Percentiles rank a stretch among this genome's conserved stretches.
These are phyloP conservation scores for Talaromyces pinophilus DNA, from an alignment of 2,329 filamentous ascomycete genomes.

Conservation along the genomic window DNA sequence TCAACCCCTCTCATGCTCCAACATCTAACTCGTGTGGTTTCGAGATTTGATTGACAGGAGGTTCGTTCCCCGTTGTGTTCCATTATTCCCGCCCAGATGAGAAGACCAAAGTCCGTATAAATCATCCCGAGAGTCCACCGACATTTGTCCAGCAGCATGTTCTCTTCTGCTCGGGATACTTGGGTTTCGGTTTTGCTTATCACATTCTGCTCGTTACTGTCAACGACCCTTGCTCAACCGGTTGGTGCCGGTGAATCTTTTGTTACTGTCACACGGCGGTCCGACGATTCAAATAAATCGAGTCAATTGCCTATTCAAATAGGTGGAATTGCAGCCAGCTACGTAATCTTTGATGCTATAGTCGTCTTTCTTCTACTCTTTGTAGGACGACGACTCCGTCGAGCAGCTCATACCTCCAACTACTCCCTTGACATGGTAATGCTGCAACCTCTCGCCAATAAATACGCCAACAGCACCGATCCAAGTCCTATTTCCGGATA, in stretches of 20 bases:
- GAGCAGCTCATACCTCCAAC: constrained; percentile 55
- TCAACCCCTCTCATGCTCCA: constrained; percentile 7
- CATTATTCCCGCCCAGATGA: constrained; percentile 16
- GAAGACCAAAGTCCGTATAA: constrained; percentile 9
- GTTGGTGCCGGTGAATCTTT: neutral
- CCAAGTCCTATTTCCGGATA: constrained; percentile 38
- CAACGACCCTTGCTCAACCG: constrained; percentile 3
- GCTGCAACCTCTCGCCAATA: constrained; percentile 46
- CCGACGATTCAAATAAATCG: constrained; percentile 48
- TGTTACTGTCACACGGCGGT: neutral
- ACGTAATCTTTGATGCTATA: constrained; percentile 74
- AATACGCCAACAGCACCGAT: constrained; percentile 33
- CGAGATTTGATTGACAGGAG: constrained; percentile 12
- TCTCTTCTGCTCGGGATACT: constrained; percentile 2
- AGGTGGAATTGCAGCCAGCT: constrained; percentile 78
- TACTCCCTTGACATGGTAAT: constrained; percentile 59
- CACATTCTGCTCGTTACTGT: neutral
- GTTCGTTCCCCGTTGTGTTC: neutral
- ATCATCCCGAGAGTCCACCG: constrained; percentile 10
- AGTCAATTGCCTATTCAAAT: constrained; percentile 72
- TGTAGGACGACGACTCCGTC: constrained; percentile 59
- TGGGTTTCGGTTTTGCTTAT: constrained; percentile 4
- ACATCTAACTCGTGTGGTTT: constrained; percentile 11
- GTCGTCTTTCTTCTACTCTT: constrained; percentile 67
- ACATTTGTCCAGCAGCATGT: constrained; percentile 19